phyloP scores from a whole-genome alignment of 176 grass and related monocot genomes.

The Aegilops longissima region DNA sequence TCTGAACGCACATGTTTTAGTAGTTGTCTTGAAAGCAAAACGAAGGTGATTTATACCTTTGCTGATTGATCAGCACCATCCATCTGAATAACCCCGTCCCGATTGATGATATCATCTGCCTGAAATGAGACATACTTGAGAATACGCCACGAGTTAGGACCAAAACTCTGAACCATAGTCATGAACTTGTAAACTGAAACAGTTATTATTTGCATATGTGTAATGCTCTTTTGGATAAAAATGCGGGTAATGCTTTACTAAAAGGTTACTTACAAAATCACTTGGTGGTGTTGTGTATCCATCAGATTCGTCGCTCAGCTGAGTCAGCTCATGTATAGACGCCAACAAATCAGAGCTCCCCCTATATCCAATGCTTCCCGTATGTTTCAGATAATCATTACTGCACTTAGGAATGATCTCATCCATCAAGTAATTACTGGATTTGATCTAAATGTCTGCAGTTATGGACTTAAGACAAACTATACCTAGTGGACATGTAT shows the following conservation, averaged over 20 bases:
- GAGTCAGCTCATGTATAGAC: conserved; percentile 24
- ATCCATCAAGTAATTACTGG: conserved; percentile 18
- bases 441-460: neutral
- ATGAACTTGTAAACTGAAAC: neutral
- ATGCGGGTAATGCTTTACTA: neutral
- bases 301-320: conserved; percentile 36
- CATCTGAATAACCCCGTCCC: conserved; percentile 2
- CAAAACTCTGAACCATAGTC: neutral
- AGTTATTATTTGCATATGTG: neutral
- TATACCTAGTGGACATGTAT: conserved; percentile 49
- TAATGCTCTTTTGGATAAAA: neutral
- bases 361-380: conserved; percentile 32
- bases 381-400: conserved; percentile 29
- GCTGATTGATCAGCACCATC: conserved; percentile 26
- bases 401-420: conserved; percentile 32
- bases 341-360: conserved; percentile 31
- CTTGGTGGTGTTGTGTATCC: conserved; percentile 34
- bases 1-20: neutral
- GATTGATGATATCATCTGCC: conserved; percentile 25
- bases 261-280: conserved; percentile 35
- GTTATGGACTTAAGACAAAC: neutral
- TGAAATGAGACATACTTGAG: conserved; percentile 30
- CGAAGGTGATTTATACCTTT: conserved; percentile 14
- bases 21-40: neutral
- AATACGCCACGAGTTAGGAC: neutral